Evolutionary conservation across 129 eudicot genomes (phyloP).

Genomic region (Centrapalus pauciflorus): DNA sequence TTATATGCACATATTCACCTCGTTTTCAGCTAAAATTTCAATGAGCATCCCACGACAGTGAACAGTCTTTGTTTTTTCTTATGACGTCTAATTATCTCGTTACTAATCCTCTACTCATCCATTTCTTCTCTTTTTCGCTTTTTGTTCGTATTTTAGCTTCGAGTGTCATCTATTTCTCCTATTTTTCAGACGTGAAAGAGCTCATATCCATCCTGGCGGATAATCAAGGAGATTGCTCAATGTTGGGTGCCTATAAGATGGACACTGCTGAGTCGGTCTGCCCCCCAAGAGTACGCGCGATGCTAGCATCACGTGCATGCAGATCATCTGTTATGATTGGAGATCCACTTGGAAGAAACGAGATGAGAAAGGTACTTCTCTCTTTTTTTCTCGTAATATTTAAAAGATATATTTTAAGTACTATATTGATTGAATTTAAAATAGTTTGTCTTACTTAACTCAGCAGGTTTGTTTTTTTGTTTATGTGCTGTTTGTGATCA

Average conservation of each 20-base stretch:
- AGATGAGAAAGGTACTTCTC: slow-evolving; percentile 80
- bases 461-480: background rate
- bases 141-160: background rate
- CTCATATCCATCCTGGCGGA: slow-evolving; percentile 80
- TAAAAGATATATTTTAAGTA: background rate
- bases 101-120: no score
- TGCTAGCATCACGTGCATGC: slow-evolving; percentile 99
- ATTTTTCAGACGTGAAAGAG: slow-evolving; percentile 74
- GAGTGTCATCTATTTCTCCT: background rate
- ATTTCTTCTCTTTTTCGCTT: background rate
- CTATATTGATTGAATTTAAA: background rate
- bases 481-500: background rate
- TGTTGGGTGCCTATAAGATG: slow-evolving; percentile 66
- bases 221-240: slow-evolving; percentile 85
- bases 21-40: no score
- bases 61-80: no score
- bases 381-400: background rate
- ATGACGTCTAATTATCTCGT: no score
- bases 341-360: slow-evolving; percentile 87
- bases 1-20: no score
- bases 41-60: background rate
- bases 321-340: slow-evolving; percentile 91
- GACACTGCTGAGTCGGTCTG: slow-evolving; percentile 86
- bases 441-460: background rate
- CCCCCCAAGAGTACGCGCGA: slow-evolving; percentile 94